Evolutionary conservation across 2,329 filamentous ascomycete species (phyloP).

Genomic region (Botrytis aclada): DNA sequence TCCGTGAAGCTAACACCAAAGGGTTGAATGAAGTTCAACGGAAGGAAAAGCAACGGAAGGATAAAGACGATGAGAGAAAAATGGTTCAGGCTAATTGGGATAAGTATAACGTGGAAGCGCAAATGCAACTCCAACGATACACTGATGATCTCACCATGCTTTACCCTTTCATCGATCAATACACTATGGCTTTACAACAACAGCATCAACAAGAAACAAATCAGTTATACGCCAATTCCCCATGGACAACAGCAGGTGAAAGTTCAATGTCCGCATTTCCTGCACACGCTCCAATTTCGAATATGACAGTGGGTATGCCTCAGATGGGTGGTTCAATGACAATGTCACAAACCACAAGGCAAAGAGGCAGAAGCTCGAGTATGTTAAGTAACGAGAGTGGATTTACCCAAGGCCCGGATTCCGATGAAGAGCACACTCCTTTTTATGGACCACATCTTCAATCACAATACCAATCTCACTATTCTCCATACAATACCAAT

Average conservation of each 20-base stretch:
- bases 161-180: neutral
- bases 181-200: neutral
- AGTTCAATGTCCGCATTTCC: constrained; percentile 12
- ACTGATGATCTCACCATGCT: neutral
- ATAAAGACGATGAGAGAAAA: constrained; percentile 31
- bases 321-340: neutral
- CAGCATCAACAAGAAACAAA: constrained; percentile 9
- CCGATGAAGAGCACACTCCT: constrained; percentile 30
- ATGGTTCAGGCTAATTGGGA: constrained; percentile 31
- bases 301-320: neutral
- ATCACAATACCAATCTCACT: constrained; percentile 10
- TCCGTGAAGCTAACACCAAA: constrained; percentile 62
- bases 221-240: neutral
- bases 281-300: constrained; percentile 7
- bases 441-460: constrained; percentile 12
- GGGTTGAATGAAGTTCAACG: constrained; percentile 43
- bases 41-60: constrained; percentile 32
- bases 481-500: constrained; percentile 1
- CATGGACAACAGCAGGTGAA: constrained; percentile 6
- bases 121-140: constrained; percentile 16
- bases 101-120: constrained; percentile 22
- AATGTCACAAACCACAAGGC: constrained; percentile 9
- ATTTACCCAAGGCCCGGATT: constrained; percentile 59
- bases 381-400: constrained; percentile 67
- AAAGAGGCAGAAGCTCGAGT: constrained; percentile 51